phyloP scores from a whole-genome alignment of 352 stramenopile species.

The Phytophthora quininea region DNA sequence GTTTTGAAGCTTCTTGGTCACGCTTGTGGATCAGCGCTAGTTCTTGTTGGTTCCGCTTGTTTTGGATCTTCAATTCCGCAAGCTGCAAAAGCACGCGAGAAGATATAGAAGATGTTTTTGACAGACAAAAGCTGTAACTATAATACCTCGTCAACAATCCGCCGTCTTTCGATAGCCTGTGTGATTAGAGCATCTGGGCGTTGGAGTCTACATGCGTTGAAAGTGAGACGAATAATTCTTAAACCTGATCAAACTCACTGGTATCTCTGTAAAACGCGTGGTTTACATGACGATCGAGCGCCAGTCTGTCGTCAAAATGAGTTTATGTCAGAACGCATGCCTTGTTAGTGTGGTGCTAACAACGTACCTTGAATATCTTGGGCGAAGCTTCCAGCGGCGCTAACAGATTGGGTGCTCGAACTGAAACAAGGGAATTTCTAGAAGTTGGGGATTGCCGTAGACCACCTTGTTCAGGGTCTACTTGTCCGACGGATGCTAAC shows the following conservation, averaged over 20 bases:
- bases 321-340: too few species aligned
- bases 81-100: slow-evolving; percentile 7
- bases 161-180: slow-evolving; percentile 32
- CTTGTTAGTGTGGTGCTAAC: not conserved
- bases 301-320: too few species aligned
- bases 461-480: slow-evolving; percentile 1
- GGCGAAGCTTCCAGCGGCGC: slow-evolving; percentile 18
- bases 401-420: slow-evolving; percentile 1
- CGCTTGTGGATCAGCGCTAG: slow-evolving; percentile 21
- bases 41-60: slow-evolving; percentile 22
- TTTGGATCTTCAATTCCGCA: slow-evolving; percentile 17
- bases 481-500: not conserved
- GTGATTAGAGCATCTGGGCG: slow-evolving; percentile 34
- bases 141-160: slow-evolving; percentile 33
- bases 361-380: slow-evolving; percentile 5
- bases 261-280: slow-evolving; percentile 31
- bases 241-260: slow-evolving; percentile 11
- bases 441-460: not conserved
- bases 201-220: slow-evolving; percentile 26
- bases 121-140: not conserved
- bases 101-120: not conserved
- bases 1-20: slow-evolving; percentile 14
- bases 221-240: not conserved
- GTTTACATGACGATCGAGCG: too few species aligned
- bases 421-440: not conserved